phyloP scores from a whole-genome alignment of 75 land plant species.

The Selaginella tamariscina region DNA sequence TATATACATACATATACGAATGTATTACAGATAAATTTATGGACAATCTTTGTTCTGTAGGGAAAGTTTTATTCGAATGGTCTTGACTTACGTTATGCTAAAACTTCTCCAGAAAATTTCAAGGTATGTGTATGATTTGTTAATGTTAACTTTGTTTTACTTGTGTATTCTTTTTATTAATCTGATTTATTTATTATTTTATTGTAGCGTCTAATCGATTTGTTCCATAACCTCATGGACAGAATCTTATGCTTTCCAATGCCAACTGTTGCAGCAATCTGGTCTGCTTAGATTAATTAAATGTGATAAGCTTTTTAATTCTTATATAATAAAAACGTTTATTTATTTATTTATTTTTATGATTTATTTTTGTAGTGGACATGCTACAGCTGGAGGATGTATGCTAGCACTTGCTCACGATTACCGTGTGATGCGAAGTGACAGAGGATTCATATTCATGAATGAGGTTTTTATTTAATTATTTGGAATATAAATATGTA shows the following conservation, averaged over 20 bases:
- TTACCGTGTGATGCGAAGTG: slow-evolving; percentile 31
- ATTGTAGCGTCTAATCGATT: slow-evolving; percentile 14
- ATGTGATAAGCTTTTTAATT: background rate
- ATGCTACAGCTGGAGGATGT: slow-evolving; percentile 35
- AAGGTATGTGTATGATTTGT: slow-evolving; percentile 2
- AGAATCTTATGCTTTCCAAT: slow-evolving; percentile 18
- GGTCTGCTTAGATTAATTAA: slow-evolving; percentile 4
- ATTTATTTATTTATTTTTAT: background rate
- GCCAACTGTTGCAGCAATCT: slow-evolving; percentile 35
- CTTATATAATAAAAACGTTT: background rate
- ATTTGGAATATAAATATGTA: background rate
- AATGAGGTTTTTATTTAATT: slow-evolving; percentile 15
- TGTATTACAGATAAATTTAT: background rate
- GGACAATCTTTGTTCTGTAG: slow-evolving; percentile 3
- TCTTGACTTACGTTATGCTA: slow-evolving; percentile 16
- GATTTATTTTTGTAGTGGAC: slow-evolving; percentile 16
- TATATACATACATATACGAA: too few relatives aligned
- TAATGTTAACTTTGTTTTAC: too few relatives aligned
- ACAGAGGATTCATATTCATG: slow-evolving; percentile 23
- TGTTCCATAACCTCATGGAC: slow-evolving; percentile 18
- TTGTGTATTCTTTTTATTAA: background rate
- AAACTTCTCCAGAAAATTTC: slow-evolving; percentile 3
- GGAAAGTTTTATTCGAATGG: slow-evolving; percentile 31
- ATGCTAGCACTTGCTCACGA: slow-evolving; percentile 41
- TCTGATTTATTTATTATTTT: background rate